Percentiles rank a stretch among this genome's conserved stretches.
Evolutionary conservation across 805 yeast species (phyloP).

Genomic region (Grigorovia transvaalensis): DNA sequence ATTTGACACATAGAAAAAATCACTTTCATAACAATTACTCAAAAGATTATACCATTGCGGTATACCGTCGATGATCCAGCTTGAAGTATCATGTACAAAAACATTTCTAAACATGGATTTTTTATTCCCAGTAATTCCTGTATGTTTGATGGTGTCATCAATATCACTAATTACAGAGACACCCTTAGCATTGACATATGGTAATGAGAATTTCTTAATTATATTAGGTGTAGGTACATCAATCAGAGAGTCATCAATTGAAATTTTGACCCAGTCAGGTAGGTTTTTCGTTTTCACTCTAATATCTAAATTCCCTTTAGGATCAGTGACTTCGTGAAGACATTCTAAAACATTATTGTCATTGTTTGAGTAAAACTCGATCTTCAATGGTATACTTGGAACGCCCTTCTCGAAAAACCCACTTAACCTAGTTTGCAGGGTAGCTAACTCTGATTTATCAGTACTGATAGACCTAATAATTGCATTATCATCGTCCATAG

Average conservation of each 20-base stretch:
- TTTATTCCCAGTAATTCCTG: conserved; percentile 86
- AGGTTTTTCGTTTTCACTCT: conserved; percentile 44
- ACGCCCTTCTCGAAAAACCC: conserved; percentile 63
- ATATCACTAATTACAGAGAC: conserved; percentile 78
- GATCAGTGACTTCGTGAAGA: conserved; percentile 41
- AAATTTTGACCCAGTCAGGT: conserved; percentile 33
- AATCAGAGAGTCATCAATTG: conserved; percentile 15
- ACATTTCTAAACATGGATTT: conserved; percentile 72
- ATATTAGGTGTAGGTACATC: conserved; percentile 10
- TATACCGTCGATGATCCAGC: conserved; percentile 69
- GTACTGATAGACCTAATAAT: background rate
- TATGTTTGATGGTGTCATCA: conserved; percentile 85
- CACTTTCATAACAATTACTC: conserved; percentile 31
- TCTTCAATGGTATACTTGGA: conserved; percentile 42
- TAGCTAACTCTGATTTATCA: conserved; percentile 30
- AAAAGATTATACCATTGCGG: conserved; percentile 60
- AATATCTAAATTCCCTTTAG: conserved; percentile 53
- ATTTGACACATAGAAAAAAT: conserved; percentile 91
- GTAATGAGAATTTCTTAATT: conserved; percentile 9
- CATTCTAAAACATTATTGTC: conserved; percentile 25
- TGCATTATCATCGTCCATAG: background rate
- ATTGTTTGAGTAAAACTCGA: conserved; percentile 37
- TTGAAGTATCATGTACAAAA: conserved; percentile 51
- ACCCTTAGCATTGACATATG: conserved; percentile 32
- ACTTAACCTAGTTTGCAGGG: conserved; percentile 53